Percentiles rank a stretch among this genome's conserved stretches.
Evolutionary conservation across 345 rosid genomes (phyloP).

Genomic region (Bretschneidera sinensis): DNA sequence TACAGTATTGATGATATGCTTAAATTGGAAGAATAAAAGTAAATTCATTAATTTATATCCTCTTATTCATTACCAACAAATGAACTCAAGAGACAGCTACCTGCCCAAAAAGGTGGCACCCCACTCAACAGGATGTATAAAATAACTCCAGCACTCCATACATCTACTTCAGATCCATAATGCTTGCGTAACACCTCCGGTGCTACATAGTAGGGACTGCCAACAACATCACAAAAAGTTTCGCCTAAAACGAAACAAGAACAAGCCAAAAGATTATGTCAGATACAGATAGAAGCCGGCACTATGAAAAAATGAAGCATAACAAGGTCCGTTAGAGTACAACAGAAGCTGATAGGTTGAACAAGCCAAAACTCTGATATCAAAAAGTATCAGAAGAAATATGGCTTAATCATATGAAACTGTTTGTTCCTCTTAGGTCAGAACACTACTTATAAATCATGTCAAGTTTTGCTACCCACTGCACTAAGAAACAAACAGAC

Average conservation of each 20-base stretch:
- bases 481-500: too few species aligned
- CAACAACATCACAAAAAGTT: slow-evolving; percentile 61
- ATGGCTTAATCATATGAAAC: not conserved
- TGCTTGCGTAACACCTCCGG: slow-evolving; percentile 72
- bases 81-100: slow-evolving; percentile 27
- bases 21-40: slow-evolving; percentile 1
- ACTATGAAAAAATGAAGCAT: not conserved
- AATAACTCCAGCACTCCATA: slow-evolving; percentile 86
- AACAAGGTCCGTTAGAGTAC: not conserved
- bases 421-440: not conserved
- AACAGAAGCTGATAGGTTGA: not conserved
- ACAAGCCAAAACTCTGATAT: not conserved
- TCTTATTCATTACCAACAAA: slow-evolving; percentile 10
- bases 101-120: slow-evolving; percentile 84
- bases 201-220: slow-evolving; percentile 82
- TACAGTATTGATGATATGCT: slow-evolving; percentile 3
- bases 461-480: too few species aligned
- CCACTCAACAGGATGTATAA: slow-evolving; percentile 68
- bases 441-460: not conserved
- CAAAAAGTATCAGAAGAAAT: not conserved
- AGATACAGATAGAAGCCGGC: slow-evolving; percentile 3
- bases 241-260: slow-evolving; percentile 34
- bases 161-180: slow-evolving; percentile 67
- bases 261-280: slow-evolving; percentile 1
- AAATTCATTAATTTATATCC: not conserved